Percentiles rank a stretch among this genome's conserved stretches.
These are phyloP conservation scores for Sergeia podlipaevii DNA, from an alignment of 208 protist genomes.

Conservation along the genomic window DNA sequence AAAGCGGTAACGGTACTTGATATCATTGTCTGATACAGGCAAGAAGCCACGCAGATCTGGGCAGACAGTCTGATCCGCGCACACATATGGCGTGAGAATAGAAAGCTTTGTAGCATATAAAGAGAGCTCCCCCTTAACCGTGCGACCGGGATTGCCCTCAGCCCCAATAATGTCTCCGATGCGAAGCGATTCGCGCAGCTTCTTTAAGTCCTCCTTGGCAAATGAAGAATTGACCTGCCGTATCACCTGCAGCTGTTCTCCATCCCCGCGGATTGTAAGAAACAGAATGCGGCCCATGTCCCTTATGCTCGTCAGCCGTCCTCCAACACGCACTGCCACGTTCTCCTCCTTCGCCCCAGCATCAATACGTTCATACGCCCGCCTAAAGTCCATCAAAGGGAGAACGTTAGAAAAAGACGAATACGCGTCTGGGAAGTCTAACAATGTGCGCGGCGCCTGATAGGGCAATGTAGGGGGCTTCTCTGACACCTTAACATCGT, in stretches of 20 bases:
- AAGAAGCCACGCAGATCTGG: conserved; percentile 70
- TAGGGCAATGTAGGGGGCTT: too few relatives aligned
- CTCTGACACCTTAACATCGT: neutral
- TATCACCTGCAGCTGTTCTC: conserved; percentile 65
- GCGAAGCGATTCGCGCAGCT: conserved; percentile 37
- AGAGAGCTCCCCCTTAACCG: conserved; percentile 81
- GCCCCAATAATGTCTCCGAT: conserved; percentile 86
- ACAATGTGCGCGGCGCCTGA: conserved; percentile 21
- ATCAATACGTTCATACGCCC: conserved; percentile 31
- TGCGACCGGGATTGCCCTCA: conserved; percentile 69
- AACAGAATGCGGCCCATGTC: conserved; percentile 88
- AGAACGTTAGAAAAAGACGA: conserved; percentile 49
- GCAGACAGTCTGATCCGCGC: conserved; percentile 79
- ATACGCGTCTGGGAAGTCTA: conserved; percentile 56
- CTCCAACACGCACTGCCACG: conserved; percentile 41
- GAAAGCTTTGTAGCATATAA: conserved; percentile 47
- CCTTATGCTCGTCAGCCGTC: conserved; percentile 63
- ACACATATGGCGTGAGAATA: conserved; percentile 80
- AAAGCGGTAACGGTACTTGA: conserved; percentile 87
- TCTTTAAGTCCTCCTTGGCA: conserved; percentile 45
- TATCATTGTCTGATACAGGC: conserved; percentile 60
- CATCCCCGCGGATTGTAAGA: conserved; percentile 61
- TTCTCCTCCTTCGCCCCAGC: conserved; percentile 17
- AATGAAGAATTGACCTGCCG: conserved; percentile 47
- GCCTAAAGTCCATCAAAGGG: conserved; percentile 39